Base-by-base conservation (phyloP, 208 protist species). In the Leishmania gerbilli region DNA sequence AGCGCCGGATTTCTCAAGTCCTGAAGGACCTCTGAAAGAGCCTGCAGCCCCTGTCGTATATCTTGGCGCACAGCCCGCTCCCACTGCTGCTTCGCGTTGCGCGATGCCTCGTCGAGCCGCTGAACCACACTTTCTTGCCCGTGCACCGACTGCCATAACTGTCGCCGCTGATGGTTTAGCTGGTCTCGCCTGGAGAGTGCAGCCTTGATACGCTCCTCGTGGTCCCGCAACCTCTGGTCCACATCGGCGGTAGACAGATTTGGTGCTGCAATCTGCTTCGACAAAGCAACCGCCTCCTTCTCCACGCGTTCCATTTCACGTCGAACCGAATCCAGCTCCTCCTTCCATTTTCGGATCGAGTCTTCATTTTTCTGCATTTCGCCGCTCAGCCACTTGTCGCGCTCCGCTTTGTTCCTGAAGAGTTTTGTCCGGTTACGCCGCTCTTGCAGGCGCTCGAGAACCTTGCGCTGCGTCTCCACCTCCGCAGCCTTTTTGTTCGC, bases 391-490 rank as follows among this genome's bases (percentile, higher is more conserved):
- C 93, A 99, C 51, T 71, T 79, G 86, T 99, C 96, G 40, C 98
- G 92, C 51, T 99, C 98, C 6, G 75, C 64, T 68, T 95, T 93
- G 76, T 76, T 97, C 78, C 92, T 93, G 87, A 99, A 99, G 34
- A 98, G 91, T n/a, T 91, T 91, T 47, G 87, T 90, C 24, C 96
- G 86, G 51, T 95, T 97, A 31, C 97, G 90, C 72, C 97, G 96
- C 17, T 95, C 93, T 45, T 98, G 94, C 45, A 99, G 78, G 31
- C 83, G 82, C 60, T 98, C 90, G 1, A 99, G 62, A 49, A 79
- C 74, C 53, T 84, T 84, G 67, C 96, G 89, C 64, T 88, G 76
- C n/a, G 77, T 68, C 13, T 88, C 78, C 24, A 96, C 79, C 40
- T 89, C 87, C 0, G 82, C 65, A 34, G 87, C 79, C 60, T 93